phyloP scores from a whole-genome alignment of 2,329 filamentous ascomycete genomes.

The Chrysoporthe puriensis region DNA sequence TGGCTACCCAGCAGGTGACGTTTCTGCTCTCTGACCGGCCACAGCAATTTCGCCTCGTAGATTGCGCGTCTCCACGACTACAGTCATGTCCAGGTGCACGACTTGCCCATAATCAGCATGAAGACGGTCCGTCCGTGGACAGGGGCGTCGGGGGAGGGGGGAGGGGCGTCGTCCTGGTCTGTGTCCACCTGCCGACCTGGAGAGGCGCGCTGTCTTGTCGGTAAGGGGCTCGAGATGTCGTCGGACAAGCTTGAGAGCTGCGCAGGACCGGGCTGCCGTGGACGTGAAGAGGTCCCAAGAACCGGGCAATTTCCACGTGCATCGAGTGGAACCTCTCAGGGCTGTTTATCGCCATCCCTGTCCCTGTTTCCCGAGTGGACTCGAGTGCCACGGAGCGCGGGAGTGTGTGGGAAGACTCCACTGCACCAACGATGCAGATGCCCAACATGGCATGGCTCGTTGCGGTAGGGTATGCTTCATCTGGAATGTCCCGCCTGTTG shows the following conservation, averaged over 20 bases:
- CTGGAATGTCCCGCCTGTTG: slow-evolving; percentile 6
- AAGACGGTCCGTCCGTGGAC: background rate
- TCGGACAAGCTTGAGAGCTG: background rate
- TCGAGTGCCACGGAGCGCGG: background rate
- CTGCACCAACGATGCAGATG: slow-evolving; percentile 23
- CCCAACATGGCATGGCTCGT: slow-evolving; percentile 24
- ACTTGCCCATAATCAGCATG: background rate
- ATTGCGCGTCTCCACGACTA: slow-evolving; percentile 24
- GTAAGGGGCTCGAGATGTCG: slow-evolving; percentile 10
- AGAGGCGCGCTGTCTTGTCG: background rate
- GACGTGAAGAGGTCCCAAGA: background rate
- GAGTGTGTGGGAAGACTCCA: background rate
- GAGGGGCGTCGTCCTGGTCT: background rate
- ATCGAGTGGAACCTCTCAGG: slow-evolving; percentile 2
- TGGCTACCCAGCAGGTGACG: slow-evolving; percentile 17
- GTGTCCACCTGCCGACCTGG: background rate
- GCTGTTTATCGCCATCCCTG: slow-evolving; percentile 19
- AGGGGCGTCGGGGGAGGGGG: background rate
- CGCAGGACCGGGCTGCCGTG: too few relatives aligned
- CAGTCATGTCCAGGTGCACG: background rate
- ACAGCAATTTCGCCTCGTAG: slow-evolving; percentile 25
- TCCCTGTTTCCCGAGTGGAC: slow-evolving; percentile 1
- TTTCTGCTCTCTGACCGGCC: background rate
- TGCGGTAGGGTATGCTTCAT: slow-evolving; percentile 11
- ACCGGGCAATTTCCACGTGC: slow-evolving; percentile 23